These are phyloP conservation scores for Marasmius sp. DNA, from an alignment of 1,284 basidiomycete genomes.

Conservation along the genomic window DNA sequence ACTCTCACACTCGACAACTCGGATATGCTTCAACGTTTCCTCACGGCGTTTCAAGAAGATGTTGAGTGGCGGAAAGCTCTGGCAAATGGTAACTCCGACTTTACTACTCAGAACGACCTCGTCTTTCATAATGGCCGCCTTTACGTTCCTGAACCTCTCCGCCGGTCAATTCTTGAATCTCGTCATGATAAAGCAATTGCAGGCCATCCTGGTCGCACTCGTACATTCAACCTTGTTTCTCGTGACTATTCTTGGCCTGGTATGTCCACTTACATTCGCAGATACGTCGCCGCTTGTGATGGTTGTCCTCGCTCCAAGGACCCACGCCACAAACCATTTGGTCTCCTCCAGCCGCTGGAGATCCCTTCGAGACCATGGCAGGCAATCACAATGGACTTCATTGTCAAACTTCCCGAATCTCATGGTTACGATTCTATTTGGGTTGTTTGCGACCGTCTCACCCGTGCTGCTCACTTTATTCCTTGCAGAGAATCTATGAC, in stretches of 20 bases:
- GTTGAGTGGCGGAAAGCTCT: slow-evolving; percentile 30
- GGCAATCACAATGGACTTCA: slow-evolving; percentile 38
- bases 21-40: slow-evolving; percentile 28
- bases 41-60: slow-evolving; percentile 23
- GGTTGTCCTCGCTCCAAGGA: slow-evolving; percentile 25
- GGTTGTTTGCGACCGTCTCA: slow-evolving; percentile 16
- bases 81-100: slow-evolving; percentile 22
- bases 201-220: slow-evolving; percentile 28
- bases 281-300: slow-evolving; percentile 25
- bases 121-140: background rate
- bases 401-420: slow-evolving; percentile 29
- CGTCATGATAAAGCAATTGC: slow-evolving; percentile 25
- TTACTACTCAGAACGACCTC: slow-evolving; percentile 22
- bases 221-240: slow-evolving; percentile 20
- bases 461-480: slow-evolving; percentile 35
- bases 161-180: slow-evolving; percentile 18
- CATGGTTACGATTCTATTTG: too few relatives aligned
- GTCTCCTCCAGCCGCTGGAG: slow-evolving; percentile 23
- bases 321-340: slow-evolving; percentile 19
- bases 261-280: slow-evolving; percentile 20
- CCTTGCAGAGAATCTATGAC: background rate
- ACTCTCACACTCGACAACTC: slow-evolving; percentile 30
- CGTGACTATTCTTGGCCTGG: slow-evolving; percentile 31
- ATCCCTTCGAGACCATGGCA: slow-evolving; percentile 30
- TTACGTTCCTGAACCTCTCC: slow-evolving; percentile 17